Percentiles rank a stretch among this genome's conserved stretches.
phyloP scores from a whole-genome alignment of 2,329 filamentous ascomycete species.

The Ascochyta rabiei region DNA sequence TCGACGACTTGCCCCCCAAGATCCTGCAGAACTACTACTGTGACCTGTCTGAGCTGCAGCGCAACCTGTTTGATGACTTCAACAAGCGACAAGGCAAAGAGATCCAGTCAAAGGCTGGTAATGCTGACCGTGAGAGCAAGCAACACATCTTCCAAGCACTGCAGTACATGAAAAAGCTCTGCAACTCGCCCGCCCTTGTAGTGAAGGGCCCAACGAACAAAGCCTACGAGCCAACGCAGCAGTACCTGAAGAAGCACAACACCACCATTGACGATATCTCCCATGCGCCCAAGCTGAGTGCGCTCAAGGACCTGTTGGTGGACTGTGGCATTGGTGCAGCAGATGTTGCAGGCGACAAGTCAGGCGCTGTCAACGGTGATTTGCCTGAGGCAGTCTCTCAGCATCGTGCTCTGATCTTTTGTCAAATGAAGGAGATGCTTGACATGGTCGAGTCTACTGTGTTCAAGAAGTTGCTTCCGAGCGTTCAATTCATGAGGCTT shows the following conservation, averaged over 20 bases:
- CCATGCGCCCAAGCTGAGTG: constrained; percentile 91
- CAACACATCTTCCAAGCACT: constrained; percentile 99
- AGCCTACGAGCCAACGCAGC: constrained; percentile 86
- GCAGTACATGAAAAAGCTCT: constrained; percentile 99
- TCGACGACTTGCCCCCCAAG: constrained; percentile 95
- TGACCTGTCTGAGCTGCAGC: constrained; percentile 92
- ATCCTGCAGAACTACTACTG: constrained; percentile 99
- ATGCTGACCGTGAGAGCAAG: constrained; percentile 86
- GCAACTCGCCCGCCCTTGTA: constrained; percentile 94
- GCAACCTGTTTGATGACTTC: constrained; percentile 95
- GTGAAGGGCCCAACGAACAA: constrained; percentile 87
- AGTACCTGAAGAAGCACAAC: constrained; percentile 76
- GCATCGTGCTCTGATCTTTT: constrained; percentile 95
- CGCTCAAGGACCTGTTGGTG: constrained; percentile 90
- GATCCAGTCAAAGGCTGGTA: constrained; percentile 80
- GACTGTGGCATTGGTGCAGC: constrained; percentile 91
- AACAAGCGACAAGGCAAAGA: constrained; percentile 91
- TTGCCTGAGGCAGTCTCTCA: constrained; percentile 85
- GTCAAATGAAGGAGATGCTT: constrained; percentile 99
- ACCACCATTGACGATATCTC: constrained; percentile 82
- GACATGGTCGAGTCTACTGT: constrained; percentile 98
- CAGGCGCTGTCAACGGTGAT: constrained; percentile 58
- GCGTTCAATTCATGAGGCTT: constrained; percentile 90
- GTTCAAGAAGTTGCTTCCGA: constrained; percentile 85
- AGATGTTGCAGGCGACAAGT: constrained; percentile 50